Evolutionary conservation across 192 early-diverging fungal species (phyloP), one percentile per base, ranked within the genome.

Genomic region (Rhizophagus prolifer): DNA sequence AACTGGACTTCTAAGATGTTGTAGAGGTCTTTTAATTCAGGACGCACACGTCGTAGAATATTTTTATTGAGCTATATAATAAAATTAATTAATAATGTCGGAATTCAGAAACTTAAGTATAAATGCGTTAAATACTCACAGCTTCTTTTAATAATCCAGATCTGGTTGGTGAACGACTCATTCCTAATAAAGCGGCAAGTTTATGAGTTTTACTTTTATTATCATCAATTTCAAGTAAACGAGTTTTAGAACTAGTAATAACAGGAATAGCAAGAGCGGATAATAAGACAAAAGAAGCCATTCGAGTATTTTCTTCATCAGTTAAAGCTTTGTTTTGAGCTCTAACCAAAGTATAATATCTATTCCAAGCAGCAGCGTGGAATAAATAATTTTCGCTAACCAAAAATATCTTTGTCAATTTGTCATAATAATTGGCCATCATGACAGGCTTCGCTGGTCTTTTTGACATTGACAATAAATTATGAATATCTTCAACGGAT

Each of bases 401-500:
- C 87, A 94, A 91, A 85, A 99, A 96, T 81, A 99, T 96, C 76
- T 91, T 91, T 26, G 97, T 94, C 54, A 99, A 87, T 87, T 97
- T 98, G 79, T 98, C 95, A 88, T 98, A 98, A 83, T 98, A 99
- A 89, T 96, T 96, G 69, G 96, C 96, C 92, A 98, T 93, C 88
- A 97, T 96, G 81, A 88, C 87, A 14, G 94, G 88, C 87, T 98
- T 96, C 82, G 95, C 93, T 60, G 94, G 90, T 75, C 95, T 92
- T 89, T 98, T 96, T 74, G 90, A 91, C 85, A 90, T 90, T 68
- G 95, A 90, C 74, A 99, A 86, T 72, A 99, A 86, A 78, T 92
- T 92, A 87, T 97, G 92, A 70, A 99, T 96, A 86, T 99, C 98
- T 89, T 99, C 98, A 62, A 98, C 90, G 44, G 95, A 95, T 75